phyloP scores from a whole-genome alignment of 495 filamentous ascomycete species.

The Stereocaulon alpinum region DNA sequence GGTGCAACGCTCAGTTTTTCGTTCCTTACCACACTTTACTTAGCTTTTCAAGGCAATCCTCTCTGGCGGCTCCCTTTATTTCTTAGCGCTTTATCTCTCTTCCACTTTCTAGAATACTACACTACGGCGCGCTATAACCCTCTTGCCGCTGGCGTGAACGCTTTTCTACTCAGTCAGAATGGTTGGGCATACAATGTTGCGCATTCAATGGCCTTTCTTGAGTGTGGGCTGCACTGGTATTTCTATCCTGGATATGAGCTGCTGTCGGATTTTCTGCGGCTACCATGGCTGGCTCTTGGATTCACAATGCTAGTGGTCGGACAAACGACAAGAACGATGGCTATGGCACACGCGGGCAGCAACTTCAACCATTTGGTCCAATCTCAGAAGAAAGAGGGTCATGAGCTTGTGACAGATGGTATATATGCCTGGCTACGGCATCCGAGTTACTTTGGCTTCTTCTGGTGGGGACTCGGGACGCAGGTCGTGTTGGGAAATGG shows the following conservation, averaged over 20 bases:
- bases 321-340: conserved; percentile 60
- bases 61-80: conserved; percentile 85
- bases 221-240: conserved; percentile 51
- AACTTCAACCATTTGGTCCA: conserved; percentile 91
- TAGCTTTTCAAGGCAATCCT: conserved; percentile 35
- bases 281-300: conserved; percentile 38
- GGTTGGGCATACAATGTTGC: conserved; percentile 78
- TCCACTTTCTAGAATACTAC: conserved; percentile 96
- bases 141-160: conserved; percentile 50
- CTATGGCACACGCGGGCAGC: conserved; percentile 80
- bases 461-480: conserved; percentile 94
- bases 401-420: conserved; percentile 70
- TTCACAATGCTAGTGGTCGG: conserved; percentile 56
- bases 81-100: conserved; percentile 58
- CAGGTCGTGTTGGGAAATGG: conserved; percentile 83
- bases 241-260: conserved; percentile 39
- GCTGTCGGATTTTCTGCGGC: conserved; percentile 10
- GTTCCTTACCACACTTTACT: conserved; percentile 40
- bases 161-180: conserved; percentile 81
- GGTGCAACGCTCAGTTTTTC: conserved; percentile 40
- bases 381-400: conserved; percentile 49
- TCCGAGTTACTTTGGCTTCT: conserved; percentile 94
- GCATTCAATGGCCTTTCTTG: conserved; percentile 59
- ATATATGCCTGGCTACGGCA: conserved; percentile 58
- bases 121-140: conserved; percentile 80